These are phyloP conservation scores for Hibiscus syriacus DNA, from an alignment of 345 rosid genomes.

Conservation along the genomic window DNA sequence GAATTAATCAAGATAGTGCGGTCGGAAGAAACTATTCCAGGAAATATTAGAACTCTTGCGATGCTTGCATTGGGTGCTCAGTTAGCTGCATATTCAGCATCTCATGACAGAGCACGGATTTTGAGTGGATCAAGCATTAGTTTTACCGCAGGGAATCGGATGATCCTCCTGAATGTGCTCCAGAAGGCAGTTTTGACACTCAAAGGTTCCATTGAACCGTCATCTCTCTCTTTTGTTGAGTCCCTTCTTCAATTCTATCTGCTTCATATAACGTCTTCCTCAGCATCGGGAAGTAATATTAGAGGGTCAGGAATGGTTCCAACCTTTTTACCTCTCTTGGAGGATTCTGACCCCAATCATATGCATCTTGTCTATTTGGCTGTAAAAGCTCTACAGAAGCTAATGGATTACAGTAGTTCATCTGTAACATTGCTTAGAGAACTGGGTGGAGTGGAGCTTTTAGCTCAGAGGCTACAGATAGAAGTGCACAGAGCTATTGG, in stretches of 20 bases:
- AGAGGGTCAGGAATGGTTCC: constrained; percentile 97
- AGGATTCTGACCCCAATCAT: constrained; percentile 74
- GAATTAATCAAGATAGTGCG: constrained; percentile 88
- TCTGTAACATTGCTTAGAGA: constrained; percentile 84
- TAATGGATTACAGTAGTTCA: constrained; percentile 51
- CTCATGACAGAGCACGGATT: constrained; percentile 90
- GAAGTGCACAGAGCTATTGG: constrained; percentile 78
- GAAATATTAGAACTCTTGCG: constrained; percentile 80
- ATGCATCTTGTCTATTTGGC: constrained; percentile 89
- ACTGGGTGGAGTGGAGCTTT: constrained; percentile 86
- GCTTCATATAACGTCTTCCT: constrained; percentile 91
- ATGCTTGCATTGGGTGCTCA: constrained; percentile 96
- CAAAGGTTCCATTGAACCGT: constrained; percentile 71
- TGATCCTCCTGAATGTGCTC: constrained; percentile 90
- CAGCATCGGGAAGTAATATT: constrained; percentile 85
- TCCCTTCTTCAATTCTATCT: constrained; percentile 93
- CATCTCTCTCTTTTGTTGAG: constrained; percentile 87
- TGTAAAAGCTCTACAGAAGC: constrained; percentile 85
- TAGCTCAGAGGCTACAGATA: constrained; percentile 75
- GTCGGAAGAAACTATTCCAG: constrained; percentile 77
- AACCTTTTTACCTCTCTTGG: constrained; percentile 86
- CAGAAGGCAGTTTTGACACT: constrained; percentile 83
- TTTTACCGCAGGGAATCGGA: constrained; percentile 83
- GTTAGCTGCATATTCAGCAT: constrained; percentile 85
- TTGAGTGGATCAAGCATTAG: constrained; percentile 90